These are phyloP conservation scores for Corynascus novoguineensis DNA, from an alignment of 495 filamentous ascomycete genomes.

Conservation along the genomic window DNA sequence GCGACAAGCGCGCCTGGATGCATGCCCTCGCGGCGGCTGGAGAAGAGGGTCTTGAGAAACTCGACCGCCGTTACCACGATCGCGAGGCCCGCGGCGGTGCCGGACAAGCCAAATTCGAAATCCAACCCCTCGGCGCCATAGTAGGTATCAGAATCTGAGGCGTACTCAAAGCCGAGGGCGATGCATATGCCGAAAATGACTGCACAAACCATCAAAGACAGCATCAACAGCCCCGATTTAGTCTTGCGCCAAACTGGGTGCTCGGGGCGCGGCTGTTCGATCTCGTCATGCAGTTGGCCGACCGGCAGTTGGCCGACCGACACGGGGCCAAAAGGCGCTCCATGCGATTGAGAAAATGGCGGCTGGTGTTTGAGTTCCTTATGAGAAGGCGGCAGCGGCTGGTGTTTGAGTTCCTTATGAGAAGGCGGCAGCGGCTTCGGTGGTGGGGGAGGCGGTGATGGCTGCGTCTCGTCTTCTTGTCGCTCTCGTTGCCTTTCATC, in stretches of 20 bases:
- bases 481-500: neutral
- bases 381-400: neutral
- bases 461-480: neutral
- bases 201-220: constrained; percentile 25
- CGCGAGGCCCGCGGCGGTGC: constrained; percentile 23
- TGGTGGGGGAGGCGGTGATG: neutral
- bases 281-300: neutral
- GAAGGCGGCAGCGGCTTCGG: constrained; percentile 2
- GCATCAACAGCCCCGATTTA: constrained; percentile 29
- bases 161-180: constrained; percentile 7
- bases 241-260: constrained; percentile 22
- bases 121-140: neutral
- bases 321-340: neutral
- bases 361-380: neutral
- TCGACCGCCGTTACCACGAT: constrained; percentile 36
- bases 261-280: no score
- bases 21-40: constrained; percentile 26
- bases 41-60: constrained; percentile 27
- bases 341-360: neutral
- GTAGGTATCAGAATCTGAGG: neutral
- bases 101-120: constrained; percentile 8
- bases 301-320: neutral
- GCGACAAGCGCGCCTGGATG: constrained; percentile 37
- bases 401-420: neutral
- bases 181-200: constrained; percentile 30